A percentile compares a stretch with the other conserved stretches of the same genome.
These are phyloP conservation scores for Trichoderma sp. DNA, from an alignment of 2,329 filamentous ascomycete genomes.

Conservation along the genomic window DNA sequence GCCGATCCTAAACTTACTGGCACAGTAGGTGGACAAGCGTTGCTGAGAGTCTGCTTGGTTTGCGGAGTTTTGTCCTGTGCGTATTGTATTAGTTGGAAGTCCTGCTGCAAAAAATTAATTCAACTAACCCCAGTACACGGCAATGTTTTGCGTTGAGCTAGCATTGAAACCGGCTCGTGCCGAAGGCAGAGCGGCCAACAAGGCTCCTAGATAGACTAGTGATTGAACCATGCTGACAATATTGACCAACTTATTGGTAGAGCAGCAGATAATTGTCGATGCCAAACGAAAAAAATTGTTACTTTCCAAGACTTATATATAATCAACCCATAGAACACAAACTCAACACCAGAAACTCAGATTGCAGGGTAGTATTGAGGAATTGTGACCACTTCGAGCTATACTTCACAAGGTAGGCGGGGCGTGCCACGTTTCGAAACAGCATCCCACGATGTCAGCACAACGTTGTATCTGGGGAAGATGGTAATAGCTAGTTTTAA, in stretches of 20 bases:
- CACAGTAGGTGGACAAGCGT: constrained; percentile 61
- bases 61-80: constrained; percentile 63
- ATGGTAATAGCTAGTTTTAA: not conserved
- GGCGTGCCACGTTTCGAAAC: constrained; percentile 14
- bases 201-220: constrained; percentile 30
- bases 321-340: not conserved
- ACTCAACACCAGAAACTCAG: not conserved
- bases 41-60: constrained; percentile 56
- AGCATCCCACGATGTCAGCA: constrained; percentile 10
- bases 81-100: not conserved
- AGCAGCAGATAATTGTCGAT: not conserved
- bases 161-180: constrained; percentile 51
- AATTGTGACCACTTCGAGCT: not conserved
- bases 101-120: not conserved
- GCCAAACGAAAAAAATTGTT: not conserved
- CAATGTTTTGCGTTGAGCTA: constrained; percentile 57
- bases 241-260: not conserved
- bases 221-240: constrained; percentile 24
- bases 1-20: constrained; percentile 48
- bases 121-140: constrained; percentile 66
- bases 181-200: constrained; percentile 37
- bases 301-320: not conserved
- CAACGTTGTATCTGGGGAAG: constrained; percentile 19
- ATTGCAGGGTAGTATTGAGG: constrained; percentile 2
- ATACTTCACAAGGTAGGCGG: constrained; percentile 13